Conservation (phyloP, 2,329 filamentous ascomycete genomes). For the Hawksworthiomyces lignivorus region DNA sequence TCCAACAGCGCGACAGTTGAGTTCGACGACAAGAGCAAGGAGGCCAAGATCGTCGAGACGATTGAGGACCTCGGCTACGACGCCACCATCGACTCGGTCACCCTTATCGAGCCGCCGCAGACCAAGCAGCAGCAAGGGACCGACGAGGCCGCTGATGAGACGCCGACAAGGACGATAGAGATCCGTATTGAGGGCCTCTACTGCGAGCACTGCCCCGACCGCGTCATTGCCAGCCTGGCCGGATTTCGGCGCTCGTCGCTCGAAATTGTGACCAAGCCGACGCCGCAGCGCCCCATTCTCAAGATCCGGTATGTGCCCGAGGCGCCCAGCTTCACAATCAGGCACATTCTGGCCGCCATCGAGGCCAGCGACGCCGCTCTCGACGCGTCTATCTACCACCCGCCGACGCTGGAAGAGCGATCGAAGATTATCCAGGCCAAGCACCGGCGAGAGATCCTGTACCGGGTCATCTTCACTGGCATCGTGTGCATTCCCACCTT, state of each 20-base stretch:
- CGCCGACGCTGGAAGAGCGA: conserved; percentile 75
- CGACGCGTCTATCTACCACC: conserved; percentile 63
- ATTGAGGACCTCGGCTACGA: conserved; percentile 62
- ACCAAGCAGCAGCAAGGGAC: conserved; percentile 1
- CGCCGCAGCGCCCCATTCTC: conserved; percentile 57
- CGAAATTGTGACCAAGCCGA: conserved; percentile 46
- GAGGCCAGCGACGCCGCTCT: conserved; percentile 59
- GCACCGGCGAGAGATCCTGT: conserved; percentile 61
- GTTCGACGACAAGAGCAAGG: conserved; percentile 39
- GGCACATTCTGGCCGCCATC: conserved; percentile 64
- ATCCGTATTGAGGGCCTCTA: conserved; percentile 66
- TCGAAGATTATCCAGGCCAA: conserved; percentile 63
- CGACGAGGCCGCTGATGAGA: neutral
- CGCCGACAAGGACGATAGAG: conserved; percentile 47
- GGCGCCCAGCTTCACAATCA: conserved; percentile 63
- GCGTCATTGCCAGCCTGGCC: conserved; percentile 46
- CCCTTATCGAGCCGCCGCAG: conserved; percentile 26
- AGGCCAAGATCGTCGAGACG: conserved; percentile 39
- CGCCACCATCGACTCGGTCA: conserved; percentile 46
- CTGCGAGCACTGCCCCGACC: conserved; percentile 61
- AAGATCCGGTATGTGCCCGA: conserved; percentile 63
- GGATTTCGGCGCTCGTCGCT: conserved; percentile 43
- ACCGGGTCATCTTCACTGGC: conserved; percentile 63
- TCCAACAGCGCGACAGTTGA: conserved; percentile 58
- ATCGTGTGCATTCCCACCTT: conserved; percentile 73